Base-by-base conservation (phyloP, 2,329 filamentous ascomycete genomes). In the Fusarium equiseti region DNA sequence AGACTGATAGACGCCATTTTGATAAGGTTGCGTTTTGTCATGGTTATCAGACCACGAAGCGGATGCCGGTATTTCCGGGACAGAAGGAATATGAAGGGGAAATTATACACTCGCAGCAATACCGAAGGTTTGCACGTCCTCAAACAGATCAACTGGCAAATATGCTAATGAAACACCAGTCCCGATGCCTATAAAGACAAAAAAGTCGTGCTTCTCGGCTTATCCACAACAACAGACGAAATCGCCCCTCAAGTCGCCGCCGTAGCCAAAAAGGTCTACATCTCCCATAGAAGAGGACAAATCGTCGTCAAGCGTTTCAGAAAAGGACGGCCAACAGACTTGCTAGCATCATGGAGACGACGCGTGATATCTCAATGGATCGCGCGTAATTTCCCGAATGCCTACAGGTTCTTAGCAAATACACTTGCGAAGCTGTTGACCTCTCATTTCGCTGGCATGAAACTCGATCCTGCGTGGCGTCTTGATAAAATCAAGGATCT, bases 21-120 rank as follows among this genome's bases (percentile, higher is more conserved):
- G 66, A 69, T 20, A 69, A 69, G 24, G 52, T 69, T 8, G 61
- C 65, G 2, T 70, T 69, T 10, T 69, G 66, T 1, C 66, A 69
- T 16, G 66, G 66, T 0, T 69, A 69, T 6, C 66, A 69, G 20
- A 69, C 66, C 4, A 4, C 42, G 5, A 69, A 20, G 16, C 20
- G 24, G 1, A 70, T 69, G 66, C 66, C 66, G 3, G 22, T 7
- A 0, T 69, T 69, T 16, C 66, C 51, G 2, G 66, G 66, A 1
- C 66, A 69, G 18, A 31, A 53, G 0, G 7, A 11, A 0, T 69
- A 46, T 1, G 18, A 62, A 6, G 66, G 66, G 0, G 31, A 66
- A 2, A 50, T 69, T 4, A 35, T 70, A 2, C 66, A 69, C 27
- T 56, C 66, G 2, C 66, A 69, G 18, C 66, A 69, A 26, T 69